Evolutionary conservation across 305 asterid species (phyloP).

Genomic region (Andrographis paniculata): DNA sequence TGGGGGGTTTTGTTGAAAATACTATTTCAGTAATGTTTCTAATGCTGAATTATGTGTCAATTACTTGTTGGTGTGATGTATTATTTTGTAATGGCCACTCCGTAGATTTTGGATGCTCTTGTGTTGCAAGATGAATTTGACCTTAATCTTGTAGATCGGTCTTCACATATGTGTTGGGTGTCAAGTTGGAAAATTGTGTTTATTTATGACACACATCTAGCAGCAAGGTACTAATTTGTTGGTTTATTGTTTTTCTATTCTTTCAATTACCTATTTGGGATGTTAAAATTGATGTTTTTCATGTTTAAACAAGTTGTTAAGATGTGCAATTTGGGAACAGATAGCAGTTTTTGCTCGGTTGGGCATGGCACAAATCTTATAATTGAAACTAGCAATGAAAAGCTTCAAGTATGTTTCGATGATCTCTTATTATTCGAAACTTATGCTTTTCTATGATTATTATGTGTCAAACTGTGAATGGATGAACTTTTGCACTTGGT

Average conservation of each 20-base stretch:
- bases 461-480: no score
- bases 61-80: no score
- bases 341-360: slow-evolving; percentile 76
- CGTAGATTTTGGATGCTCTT: slow-evolving; percentile 90
- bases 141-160: slow-evolving; percentile 92
- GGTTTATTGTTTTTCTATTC: slow-evolving; percentile 2
- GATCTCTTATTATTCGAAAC: slow-evolving; percentile 7
- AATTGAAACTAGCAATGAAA: slow-evolving; percentile 77
- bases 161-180: slow-evolving; percentile 77
- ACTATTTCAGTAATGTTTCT: no score
- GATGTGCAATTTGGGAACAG: slow-evolving; percentile 76
- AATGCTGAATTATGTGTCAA: no score
- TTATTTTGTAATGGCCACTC: no score
- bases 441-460: no score
- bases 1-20: no score
- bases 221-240: slow-evolving; percentile 53
- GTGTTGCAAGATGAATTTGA: slow-evolving; percentile 91
- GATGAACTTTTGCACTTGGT: no score
- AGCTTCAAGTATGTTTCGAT: slow-evolving; percentile 56
- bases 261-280: no score
- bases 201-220: slow-evolving; percentile 88
- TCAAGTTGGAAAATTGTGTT: slow-evolving; percentile 85
- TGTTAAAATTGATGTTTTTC: slow-evolving; percentile 18
- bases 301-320: no score
- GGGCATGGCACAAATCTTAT: slow-evolving; percentile 86